Evolutionary conservation across 2,329 filamentous ascomycete species (phyloP).

Genomic region (Apiospora kogelbergensis): DNA sequence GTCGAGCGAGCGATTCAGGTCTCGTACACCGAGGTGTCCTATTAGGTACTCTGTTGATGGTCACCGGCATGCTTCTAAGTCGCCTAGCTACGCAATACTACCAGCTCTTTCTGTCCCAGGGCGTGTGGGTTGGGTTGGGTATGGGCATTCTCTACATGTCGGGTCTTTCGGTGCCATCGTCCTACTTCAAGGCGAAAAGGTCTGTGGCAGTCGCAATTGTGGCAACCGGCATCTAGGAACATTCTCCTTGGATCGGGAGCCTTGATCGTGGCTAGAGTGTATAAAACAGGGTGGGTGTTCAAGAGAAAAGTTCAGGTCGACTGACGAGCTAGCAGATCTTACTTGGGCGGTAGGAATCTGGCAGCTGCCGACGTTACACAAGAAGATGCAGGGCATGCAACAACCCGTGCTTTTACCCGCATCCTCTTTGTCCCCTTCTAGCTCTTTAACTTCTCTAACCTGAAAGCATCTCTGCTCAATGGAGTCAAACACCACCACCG

Average conservation of each 20-base stretch:
- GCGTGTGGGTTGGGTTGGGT: slow-evolving; percentile 47
- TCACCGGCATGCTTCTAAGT: slow-evolving; percentile 54
- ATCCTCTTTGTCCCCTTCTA: not conserved
- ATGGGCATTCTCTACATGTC: slow-evolving; percentile 28
- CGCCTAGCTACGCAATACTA: slow-evolving; percentile 48
- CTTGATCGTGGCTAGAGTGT: not conserved
- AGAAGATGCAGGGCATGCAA: not conserved
- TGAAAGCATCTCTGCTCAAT: not conserved
- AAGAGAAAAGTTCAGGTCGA: not conserved
- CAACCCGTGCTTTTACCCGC: not conserved
- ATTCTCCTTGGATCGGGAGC: not conserved
- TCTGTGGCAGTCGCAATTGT: slow-evolving; percentile 34
- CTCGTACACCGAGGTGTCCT: slow-evolving; percentile 44
- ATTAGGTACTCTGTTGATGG: slow-evolving; percentile 43
- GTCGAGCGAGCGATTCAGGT: slow-evolving; percentile 53
- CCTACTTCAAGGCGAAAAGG: slow-evolving; percentile 31
- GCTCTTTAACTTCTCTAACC: not conserved
- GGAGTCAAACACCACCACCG: not conserved
- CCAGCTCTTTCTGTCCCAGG: slow-evolving; percentile 54
- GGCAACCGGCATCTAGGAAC: slow-evolving; percentile 34
- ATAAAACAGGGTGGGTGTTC: not conserved
- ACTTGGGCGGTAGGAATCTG: not conserved
- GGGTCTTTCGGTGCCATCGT: slow-evolving; percentile 26
- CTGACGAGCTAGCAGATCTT: not conserved
- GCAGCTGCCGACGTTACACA: not conserved